phyloP scores from a whole-genome alignment of 495 filamentous ascomycete species.

The Choiromyces venosus region DNA sequence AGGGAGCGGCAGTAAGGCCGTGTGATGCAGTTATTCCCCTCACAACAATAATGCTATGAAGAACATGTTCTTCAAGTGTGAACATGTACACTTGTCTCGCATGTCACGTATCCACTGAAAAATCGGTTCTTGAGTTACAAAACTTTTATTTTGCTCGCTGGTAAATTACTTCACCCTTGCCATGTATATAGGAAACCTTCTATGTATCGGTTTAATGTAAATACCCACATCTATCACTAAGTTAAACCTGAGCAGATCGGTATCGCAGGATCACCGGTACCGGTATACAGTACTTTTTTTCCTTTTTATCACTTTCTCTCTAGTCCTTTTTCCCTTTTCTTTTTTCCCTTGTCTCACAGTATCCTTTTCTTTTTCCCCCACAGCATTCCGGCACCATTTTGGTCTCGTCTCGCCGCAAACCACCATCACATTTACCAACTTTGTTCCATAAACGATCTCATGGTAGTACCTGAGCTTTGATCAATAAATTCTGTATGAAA shows the following conservation, averaged over 20 bases:
- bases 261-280: not conserved
- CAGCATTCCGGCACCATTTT: not conserved
- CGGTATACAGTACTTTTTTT: too few relatives aligned
- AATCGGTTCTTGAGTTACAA: not conserved
- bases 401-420: not conserved
- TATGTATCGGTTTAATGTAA: not conserved
- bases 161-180: not conserved
- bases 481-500: not conserved
- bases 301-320: not conserved
- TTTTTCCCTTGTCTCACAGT: not conserved
- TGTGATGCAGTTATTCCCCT: slow-evolving; percentile 3
- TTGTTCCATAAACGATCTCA: not conserved
- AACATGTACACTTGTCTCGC: not conserved
- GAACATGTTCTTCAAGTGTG: not conserved
- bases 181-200: not conserved
- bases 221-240: not conserved
- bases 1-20: not conserved
- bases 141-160: not conserved
- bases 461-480: not conserved
- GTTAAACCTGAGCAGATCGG: not conserved
- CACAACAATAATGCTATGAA: not conserved
- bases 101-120: not conserved
- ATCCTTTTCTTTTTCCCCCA: not conserved
- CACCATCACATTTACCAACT: not conserved
- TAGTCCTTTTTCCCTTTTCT: not conserved